Evolutionary conservation across 352 stramenopile species (phyloP), one percentile per base, ranked within the genome.

Genomic region (Blastocystis sp.): DNA sequence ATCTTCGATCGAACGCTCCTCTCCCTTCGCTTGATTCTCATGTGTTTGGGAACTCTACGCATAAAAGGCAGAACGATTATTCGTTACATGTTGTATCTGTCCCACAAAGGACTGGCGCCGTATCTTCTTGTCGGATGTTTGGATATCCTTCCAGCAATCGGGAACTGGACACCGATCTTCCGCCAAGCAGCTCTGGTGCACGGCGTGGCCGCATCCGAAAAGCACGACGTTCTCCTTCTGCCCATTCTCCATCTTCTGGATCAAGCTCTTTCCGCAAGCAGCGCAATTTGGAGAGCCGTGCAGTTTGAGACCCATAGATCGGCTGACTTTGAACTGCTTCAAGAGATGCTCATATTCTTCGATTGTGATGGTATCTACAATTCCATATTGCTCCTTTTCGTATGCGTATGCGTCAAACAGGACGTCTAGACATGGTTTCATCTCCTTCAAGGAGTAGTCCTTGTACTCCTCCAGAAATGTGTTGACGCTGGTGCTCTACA

Each of bases 221-320:
- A 81, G 54, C 0, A 60, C 52, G 28, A 81, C 52, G 42, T 81
- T n/a, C 42, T 81, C 71, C n/a, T 81, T 81, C 7, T 19, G 21
- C 3, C 71, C 71, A 65, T 81, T 81, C 17, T 81, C 71, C 71
- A 81, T 81, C 48, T 45, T 48, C 43, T 60, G 71, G 21, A 81
- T 40, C 34, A 81, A 42, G 43, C 71, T 81, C 11, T 48, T 65
- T 66, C 24, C 24, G 43, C 71, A 81, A 24, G n/a, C 34, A 42
- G 48, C 64, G n/a, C 71, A 81, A 48, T 42, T 54, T 11, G 60
- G 28, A 81, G 64, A 45, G 28, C 48, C n/a, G 38, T 81, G 64
- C 48, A 81, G 54, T 6, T 59, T 54, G 11, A 81, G 48, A 42
- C 19, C 71, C 71, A 81, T 81, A 21, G 71, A 66, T 48, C 71